A percentile compares a stretch with the other conserved stretches of the same genome.
These are phyloP conservation scores for Arabis alpina DNA, from an alignment of 345 rosid species.

Conservation along the genomic window DNA sequence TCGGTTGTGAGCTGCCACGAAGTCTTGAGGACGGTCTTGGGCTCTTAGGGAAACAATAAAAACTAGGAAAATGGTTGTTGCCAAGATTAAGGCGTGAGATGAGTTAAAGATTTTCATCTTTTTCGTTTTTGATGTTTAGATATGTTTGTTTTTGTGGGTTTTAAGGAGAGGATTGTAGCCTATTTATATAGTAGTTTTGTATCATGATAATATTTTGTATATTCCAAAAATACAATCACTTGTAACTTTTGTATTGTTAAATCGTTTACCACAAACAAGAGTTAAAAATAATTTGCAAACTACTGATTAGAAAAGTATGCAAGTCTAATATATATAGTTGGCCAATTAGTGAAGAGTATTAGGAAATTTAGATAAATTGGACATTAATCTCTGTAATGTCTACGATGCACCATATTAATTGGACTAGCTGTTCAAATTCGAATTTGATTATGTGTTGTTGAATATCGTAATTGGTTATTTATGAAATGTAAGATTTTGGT, in stretches of 20 bases:
- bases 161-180: neutral
- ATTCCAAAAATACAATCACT: neutral
- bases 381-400: neutral
- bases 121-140: neutral
- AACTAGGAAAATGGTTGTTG: slow-evolving; percentile 26
- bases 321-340: slow-evolving; percentile 6
- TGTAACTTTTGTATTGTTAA: slow-evolving; percentile 20
- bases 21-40: slow-evolving; percentile 54
- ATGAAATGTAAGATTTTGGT: neutral
- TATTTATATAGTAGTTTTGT: slow-evolving; percentile 32
- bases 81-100: slow-evolving; percentile 28
- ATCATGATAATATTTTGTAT: neutral
- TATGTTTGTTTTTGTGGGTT: neutral
- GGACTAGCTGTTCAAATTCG: neutral
- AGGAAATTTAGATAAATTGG: neutral
- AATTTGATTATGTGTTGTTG: neutral
- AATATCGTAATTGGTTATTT: neutral
- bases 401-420: neutral
- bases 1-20: slow-evolving; percentile 51
- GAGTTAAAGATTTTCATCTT: slow-evolving; percentile 30
- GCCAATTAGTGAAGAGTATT: neutral
- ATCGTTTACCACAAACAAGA: slow-evolving; percentile 9
- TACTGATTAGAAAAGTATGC: slow-evolving; percentile 5
- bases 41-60: slow-evolving; percentile 34
- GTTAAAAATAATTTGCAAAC: neutral